Conservation (phyloP, 2,329 filamentous ascomycete species). For the Fusarium nisikadoi region DNA sequence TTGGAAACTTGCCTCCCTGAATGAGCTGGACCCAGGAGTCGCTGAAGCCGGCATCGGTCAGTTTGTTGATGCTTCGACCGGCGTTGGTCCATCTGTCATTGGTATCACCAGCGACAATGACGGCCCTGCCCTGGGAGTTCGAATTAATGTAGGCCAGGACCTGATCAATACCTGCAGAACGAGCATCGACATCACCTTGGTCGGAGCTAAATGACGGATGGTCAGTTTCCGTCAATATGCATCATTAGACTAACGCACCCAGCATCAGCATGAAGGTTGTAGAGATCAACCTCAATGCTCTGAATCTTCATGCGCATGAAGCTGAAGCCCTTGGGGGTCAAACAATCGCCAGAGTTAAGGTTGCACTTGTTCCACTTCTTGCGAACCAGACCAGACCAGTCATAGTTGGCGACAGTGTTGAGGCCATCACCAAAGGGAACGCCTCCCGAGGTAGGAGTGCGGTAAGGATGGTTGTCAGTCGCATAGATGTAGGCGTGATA, state of each 20-base stretch:
- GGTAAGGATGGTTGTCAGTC: constrained; percentile 67
- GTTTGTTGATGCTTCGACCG: constrained; percentile 59
- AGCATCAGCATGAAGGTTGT: constrained; percentile 75
- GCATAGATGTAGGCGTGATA: constrained; percentile 72
- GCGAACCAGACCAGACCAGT: constrained; percentile 64
- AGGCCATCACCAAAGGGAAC: constrained; percentile 71
- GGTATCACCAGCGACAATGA: constrained; percentile 72
- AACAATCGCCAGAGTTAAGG: constrained; percentile 68
- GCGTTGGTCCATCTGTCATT: constrained; percentile 70
- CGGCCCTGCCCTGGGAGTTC: constrained; percentile 68
- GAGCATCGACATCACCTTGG: constrained; percentile 62
- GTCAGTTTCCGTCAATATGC: not conserved
- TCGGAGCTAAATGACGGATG: constrained; percentile 52
- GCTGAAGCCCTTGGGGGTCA: constrained; percentile 77
- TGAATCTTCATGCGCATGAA: constrained; percentile 69
- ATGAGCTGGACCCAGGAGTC: constrained; percentile 71
- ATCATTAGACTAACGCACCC: constrained; percentile 42
- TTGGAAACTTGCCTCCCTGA: constrained; percentile 58
- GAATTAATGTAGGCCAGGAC: constrained; percentile 66
- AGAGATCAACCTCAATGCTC: constrained; percentile 69
- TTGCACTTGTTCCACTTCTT: constrained; percentile 70
- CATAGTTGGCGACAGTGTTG: constrained; percentile 70
- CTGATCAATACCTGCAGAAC: constrained; percentile 69
- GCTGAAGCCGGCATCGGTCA: constrained; percentile 61
- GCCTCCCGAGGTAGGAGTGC: constrained; percentile 73